A percentile compares a stretch with the other conserved stretches of the same genome.
Conservation (phyloP, 768 basidiomycete genomes). For the Naganishia friedmannii region DNA sequence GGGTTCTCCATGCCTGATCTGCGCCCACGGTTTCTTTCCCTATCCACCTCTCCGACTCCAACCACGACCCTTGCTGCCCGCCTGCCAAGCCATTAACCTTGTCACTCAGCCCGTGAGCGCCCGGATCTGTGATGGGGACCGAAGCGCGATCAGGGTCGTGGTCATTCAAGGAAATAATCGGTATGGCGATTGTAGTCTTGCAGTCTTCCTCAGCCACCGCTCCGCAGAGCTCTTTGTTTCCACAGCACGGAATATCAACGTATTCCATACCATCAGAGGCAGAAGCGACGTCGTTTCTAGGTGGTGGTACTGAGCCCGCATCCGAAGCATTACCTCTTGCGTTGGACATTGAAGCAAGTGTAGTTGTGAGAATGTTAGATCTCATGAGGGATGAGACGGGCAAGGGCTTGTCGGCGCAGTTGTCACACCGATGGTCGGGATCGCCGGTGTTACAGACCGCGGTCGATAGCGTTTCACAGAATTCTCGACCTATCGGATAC, state of each 20-base stretch:
- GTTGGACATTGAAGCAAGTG: constrained; percentile 7
- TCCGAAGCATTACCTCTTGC: constrained; percentile 9
- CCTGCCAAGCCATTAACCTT: constrained; percentile 4
- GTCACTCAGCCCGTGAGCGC: not conserved
- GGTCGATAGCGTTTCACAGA: constrained; percentile 30
- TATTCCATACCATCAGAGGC: constrained; percentile 19
- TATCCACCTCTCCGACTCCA: constrained; percentile 21
- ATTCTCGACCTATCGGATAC: constrained; percentile 28
- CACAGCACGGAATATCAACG: constrained; percentile 31
- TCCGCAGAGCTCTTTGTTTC: constrained; percentile 27
- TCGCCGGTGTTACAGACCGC: constrained; percentile 28
- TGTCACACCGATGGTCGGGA: constrained; percentile 29
- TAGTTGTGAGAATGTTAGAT: not conserved
- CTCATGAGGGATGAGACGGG: not conserved
- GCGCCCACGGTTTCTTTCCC: constrained; percentile 32
- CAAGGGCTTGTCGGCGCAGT: constrained; percentile 21
- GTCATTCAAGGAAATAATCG: not conserved
- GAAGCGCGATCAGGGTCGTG: not conserved
- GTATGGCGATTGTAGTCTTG: constrained; percentile 18
- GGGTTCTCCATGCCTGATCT: constrained; percentile 50
- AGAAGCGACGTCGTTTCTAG: not conserved
- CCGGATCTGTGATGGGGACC: not conserved
- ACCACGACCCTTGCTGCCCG: constrained; percentile 7
- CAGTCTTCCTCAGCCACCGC: constrained; percentile 11
- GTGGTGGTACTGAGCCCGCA: constrained; percentile 1